Evolutionary conservation across 768 basidiomycete species (phyloP), one percentile per base, ranked within the genome.

Genomic region (Mrakia gelida): DNA sequence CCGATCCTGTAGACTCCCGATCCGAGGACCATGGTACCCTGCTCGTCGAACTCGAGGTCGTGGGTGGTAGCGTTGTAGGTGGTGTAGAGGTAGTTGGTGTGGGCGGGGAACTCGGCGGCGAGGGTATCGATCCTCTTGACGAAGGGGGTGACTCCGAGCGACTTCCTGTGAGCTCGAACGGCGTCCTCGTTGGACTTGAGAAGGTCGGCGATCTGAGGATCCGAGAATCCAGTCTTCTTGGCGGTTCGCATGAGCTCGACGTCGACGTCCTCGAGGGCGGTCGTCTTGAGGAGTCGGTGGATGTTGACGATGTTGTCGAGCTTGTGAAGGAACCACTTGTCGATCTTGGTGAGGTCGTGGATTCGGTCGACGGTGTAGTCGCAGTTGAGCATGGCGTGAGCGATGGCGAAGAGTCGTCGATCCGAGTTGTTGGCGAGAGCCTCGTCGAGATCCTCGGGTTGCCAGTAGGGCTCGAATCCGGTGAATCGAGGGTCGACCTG

Each of bases 281-380:
- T 89, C 43, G 88, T 87, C 83, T 91, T 90, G 61, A 99, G 86
- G 8, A 88, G 87, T 80, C 89, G 89, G 83, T 92, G 91, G 0
- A 95, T 94, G 82, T 91, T 90, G 76, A 98, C 94, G 79, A 99
- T 98, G 85, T 98, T 99, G 86, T 98, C 95, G 73, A 99, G 92
- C 87, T 98, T 99, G 89, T 97, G 91, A 78, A 99, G 86, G 89
- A 93, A 99, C 97, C 97, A 98, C 89, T 95, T 94, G 88, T 98
- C 96, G 81, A 98, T 98, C 88, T 98, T 98, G 80, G 97, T 98
- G 81, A 99, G 85, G 73, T 95, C 92, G 83, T 98, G 94, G 59
- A 99, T 84, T 80, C 88, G 87, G 83, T 98, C 95, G 72, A 98
- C 94, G 10, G 91, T 89, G 84, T 97, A 98, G 84, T 88, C 88